Percentiles rank a stretch among this genome's conserved stretches.
Evolutionary conservation across 2,329 filamentous ascomycete genomes (phyloP).

Genomic region (Verticillium tricorpus): DNA sequence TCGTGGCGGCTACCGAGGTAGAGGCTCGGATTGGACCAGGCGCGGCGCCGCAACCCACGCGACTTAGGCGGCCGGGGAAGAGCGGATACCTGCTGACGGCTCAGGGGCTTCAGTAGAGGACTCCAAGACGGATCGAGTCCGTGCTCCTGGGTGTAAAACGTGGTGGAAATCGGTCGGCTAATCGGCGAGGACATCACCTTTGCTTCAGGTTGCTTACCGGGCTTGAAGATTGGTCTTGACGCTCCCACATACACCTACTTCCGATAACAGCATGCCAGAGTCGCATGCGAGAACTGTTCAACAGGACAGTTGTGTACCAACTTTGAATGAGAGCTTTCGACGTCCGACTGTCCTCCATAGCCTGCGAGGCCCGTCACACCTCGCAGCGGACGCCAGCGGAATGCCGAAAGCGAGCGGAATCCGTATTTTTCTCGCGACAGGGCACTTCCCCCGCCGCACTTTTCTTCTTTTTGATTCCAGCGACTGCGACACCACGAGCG

Average conservation of each 20-base stretch:
- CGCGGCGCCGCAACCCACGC: slow-evolving; percentile 10
- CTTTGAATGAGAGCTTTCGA: background rate
- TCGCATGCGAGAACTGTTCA: background rate
- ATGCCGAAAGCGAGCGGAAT: background rate
- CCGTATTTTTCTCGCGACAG: background rate
- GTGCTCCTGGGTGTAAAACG: background rate
- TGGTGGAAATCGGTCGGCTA: background rate
- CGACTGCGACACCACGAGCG: background rate
- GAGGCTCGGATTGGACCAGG: slow-evolving; percentile 37
- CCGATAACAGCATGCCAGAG: background rate
- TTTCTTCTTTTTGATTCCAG: background rate
- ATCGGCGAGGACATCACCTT: background rate
- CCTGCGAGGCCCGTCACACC: background rate
- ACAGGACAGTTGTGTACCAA: background rate
- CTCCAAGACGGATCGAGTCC: background rate
- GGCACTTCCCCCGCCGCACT: background rate
- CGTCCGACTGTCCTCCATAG: background rate
- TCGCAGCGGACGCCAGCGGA: background rate
- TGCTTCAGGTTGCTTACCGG: background rate
- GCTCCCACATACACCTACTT: background rate
- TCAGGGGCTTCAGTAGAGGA: background rate
- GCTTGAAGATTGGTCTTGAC: background rate
- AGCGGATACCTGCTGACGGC: background rate
- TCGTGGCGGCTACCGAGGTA: slow-evolving; percentile 23
- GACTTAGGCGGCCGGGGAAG: background rate